A percentile compares a stretch with the other conserved stretches of the same genome.
Conservation (phyloP, 352 stramenopile genomes). For the Phytophthora cryptogea region DNA sequence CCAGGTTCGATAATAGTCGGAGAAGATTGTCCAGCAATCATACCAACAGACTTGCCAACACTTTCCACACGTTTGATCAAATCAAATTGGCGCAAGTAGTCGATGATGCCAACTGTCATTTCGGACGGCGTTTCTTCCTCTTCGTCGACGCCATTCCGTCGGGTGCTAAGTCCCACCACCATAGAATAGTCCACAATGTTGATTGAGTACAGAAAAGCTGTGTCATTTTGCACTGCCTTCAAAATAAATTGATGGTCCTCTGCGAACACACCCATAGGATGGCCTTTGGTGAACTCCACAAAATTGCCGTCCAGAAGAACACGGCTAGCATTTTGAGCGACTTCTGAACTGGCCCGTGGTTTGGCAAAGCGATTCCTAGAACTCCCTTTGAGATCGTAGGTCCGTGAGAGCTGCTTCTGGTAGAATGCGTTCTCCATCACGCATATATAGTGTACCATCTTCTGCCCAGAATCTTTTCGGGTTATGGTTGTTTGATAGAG, state of each 20-base stretch:
- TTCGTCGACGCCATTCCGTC: slow-evolving; percentile 36
- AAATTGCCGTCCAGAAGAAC: slow-evolving; percentile 89
- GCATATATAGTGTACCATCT: slow-evolving; percentile 91
- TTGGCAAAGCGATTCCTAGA: slow-evolving; percentile 94
- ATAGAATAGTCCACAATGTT: slow-evolving; percentile 99
- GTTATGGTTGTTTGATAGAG: slow-evolving; percentile 98
- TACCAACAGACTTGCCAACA: slow-evolving; percentile 97
- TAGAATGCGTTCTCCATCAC: slow-evolving; percentile 98
- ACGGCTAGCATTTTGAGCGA: slow-evolving; percentile 25
- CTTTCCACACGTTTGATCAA: slow-evolving; percentile 99
- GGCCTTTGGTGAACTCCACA: slow-evolving; percentile 74
- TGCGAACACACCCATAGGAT: slow-evolving; percentile 74
- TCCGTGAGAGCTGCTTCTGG: slow-evolving; percentile 91
- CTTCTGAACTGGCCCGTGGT: slow-evolving; percentile 27
- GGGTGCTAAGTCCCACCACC: slow-evolving; percentile 89
- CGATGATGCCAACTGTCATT: slow-evolving; percentile 98
- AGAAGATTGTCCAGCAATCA: slow-evolving; percentile 98
- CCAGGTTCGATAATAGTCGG: slow-evolving; percentile 98
- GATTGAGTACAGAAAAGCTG: slow-evolving; percentile 96
- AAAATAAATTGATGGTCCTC: slow-evolving; percentile 75
- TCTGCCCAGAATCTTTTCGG: slow-evolving; percentile 91
- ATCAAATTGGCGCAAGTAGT: slow-evolving; percentile 99
- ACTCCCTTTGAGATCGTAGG: slow-evolving; percentile 99
- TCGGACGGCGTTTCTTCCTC: slow-evolving; percentile 43
- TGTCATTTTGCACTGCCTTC: slow-evolving; percentile 96